Conservation (phyloP, 495 filamentous ascomycete genomes). For the Tuber indicum region DNA sequence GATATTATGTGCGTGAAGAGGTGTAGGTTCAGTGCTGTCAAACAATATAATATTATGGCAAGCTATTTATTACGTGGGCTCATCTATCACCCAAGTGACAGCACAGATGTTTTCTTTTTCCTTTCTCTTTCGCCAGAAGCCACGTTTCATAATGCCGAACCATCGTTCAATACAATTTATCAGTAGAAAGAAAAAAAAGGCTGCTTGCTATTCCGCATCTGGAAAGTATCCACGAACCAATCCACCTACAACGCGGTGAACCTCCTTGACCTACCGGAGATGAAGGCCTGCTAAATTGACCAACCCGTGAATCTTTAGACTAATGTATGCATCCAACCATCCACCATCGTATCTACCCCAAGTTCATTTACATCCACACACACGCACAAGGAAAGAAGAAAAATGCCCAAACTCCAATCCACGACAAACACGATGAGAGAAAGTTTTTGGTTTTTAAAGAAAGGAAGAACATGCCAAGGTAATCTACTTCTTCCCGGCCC, state of each 20-base stretch:
- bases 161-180: background rate
- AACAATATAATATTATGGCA: background rate
- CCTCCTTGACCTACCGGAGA: background rate
- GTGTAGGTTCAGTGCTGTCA: background rate
- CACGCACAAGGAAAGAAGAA: too few species aligned
- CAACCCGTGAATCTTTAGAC: background rate
- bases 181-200: background rate
- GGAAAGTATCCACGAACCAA: background rate
- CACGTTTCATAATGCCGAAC: background rate
- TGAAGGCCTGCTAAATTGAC: background rate
- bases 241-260: background rate
- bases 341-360: background rate
- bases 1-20: background rate
- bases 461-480: background rate
- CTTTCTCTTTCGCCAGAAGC: background rate
- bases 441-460: background rate
- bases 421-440: background rate
- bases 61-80: background rate
- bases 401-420: background rate
- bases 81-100: background rate
- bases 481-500: constrained; percentile 37
- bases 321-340: background rate
- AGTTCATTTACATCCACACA: constrained; percentile 3
- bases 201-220: background rate
- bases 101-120: background rate